Conservation (phyloP, 2,329 filamentous ascomycete species). For the Arthrobotrys entomopaga region DNA sequence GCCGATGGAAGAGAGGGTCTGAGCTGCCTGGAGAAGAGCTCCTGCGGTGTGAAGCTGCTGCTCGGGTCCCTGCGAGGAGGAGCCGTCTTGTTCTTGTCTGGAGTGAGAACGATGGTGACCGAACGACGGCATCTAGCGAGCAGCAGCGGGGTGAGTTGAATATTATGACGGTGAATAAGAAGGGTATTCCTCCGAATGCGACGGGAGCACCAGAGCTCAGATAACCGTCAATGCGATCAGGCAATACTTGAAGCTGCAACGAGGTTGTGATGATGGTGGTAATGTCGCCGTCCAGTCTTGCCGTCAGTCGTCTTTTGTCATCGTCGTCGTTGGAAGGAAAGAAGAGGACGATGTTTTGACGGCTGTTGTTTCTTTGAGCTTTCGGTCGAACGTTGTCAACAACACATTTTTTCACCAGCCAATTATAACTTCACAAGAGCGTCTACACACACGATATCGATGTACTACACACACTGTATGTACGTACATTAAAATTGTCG, state of each 20-base stretch:
- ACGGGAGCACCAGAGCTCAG: constrained; percentile 3
- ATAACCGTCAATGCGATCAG: constrained; percentile 9
- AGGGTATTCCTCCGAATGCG: neutral
- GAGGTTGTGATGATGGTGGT: neutral
- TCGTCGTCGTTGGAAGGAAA: neutral
- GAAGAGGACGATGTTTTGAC: neutral
- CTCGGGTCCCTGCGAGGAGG: constrained; percentile 44
- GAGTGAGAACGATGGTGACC: constrained; percentile 52
- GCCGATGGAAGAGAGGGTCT: constrained; percentile 51
- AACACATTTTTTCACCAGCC: constrained; percentile 19
- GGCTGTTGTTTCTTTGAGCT: neutral
- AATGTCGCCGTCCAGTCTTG: neutral
- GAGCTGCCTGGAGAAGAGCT: constrained; percentile 46
- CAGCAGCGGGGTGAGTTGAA: neutral
- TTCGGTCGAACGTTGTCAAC: constrained; percentile 7
- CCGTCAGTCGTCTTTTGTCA: too few species aligned
- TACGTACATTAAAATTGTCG: too few species aligned
- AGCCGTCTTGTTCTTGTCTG: constrained; percentile 43
- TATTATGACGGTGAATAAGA: too few species aligned
- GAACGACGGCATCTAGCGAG: constrained; percentile 46
- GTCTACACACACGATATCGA: too few species aligned
- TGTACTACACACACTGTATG: too few species aligned
- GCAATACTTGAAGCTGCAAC: constrained; percentile 11
- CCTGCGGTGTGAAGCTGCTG: constrained; percentile 45
- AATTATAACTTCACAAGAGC: too few species aligned